These are phyloP conservation scores for Puccinia novopanici DNA, from an alignment of 1,284 basidiomycete genomes.

Conservation along the genomic window DNA sequence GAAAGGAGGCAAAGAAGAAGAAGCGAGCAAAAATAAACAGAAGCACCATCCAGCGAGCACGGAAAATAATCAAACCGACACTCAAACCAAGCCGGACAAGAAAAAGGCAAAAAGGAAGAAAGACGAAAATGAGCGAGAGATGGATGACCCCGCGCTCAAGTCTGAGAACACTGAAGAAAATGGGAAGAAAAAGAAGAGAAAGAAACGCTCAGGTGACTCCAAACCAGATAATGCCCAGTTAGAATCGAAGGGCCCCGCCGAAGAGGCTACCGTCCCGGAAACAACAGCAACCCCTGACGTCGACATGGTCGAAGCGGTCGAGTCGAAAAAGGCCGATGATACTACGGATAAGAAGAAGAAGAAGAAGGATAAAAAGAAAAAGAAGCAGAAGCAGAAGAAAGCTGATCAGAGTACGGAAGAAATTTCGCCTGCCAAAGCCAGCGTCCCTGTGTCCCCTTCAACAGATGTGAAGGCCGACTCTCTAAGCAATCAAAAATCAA, in stretches of 20 bases:
- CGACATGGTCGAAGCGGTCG: not conserved
- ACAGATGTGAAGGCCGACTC: not conserved
- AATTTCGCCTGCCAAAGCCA: not conserved
- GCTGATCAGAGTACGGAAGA: not conserved
- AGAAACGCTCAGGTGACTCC: not conserved
- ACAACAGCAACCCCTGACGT: not conserved
- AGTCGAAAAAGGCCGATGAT: not conserved
- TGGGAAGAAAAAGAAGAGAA: constrained; percentile 21
- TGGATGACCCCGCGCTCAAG: not conserved
- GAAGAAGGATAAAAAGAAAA: not conserved
- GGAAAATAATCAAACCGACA: not conserved
- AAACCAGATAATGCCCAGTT: not conserved
- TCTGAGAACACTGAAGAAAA: not conserved
- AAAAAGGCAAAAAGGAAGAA: constrained; percentile 27
- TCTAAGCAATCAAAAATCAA: not conserved
- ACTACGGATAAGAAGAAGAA: constrained; percentile 10
- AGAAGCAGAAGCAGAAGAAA: not conserved
- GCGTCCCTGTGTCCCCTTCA: not conserved
- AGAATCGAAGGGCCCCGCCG: not conserved
- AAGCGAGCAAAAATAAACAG: not conserved
- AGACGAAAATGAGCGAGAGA: constrained; percentile 16
- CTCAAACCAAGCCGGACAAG: constrained; percentile 11
- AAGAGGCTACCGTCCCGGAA: not conserved
- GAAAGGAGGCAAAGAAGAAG: not conserved
- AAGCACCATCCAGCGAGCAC: not conserved